Evolutionary conservation across 805 yeast species (phyloP), one percentile per base, ranked within the genome.

Genomic region (Saturnispora sekii): DNA sequence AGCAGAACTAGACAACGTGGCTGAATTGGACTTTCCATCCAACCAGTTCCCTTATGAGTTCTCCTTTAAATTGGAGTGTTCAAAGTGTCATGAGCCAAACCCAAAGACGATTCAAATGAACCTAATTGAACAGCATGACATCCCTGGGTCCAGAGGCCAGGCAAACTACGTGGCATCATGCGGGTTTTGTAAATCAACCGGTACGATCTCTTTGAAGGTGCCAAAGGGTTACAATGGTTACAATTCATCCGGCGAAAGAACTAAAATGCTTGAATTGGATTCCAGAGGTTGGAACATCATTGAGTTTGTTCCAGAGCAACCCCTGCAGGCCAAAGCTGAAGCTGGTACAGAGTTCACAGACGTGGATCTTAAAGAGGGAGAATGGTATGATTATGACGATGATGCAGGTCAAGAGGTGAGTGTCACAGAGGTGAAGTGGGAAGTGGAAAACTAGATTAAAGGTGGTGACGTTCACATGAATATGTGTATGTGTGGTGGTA

Each of bases 351-450:
- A 8, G 2, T 53, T 53, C 18, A 39, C 36, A 10, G 57, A 55
- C 2, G 73, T 87, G 21, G 93, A 83, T 45, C 66, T 88, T 28
- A 74, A 70, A 32, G 96, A 85, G 21, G 79, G 76, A 43, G 97
- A 93, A 59, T 89, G 96, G 89, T 93, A 81, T 59, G 98, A 93
- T 56, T 93, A 89, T 58, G 97, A 93, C 60, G 97, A 93, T 46
- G 76, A 79, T 52, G 80, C 83, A 7, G 75, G 77, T 10, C 75
- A 68, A 36, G 97, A 90, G 62, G 96, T 88, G 15, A 77, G 89
- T 17, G 73, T 93, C 12, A 78, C 84, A 1, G 89, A 85, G 3
- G 68, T 79, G n/a, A 58, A 63, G 37, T 89, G 93, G 82, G 74
- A 72, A 9, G 68, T 90, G n/a, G n/a, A 35, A 18, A 57, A 57